Percentiles rank a stretch among this genome's conserved stretches.
These are phyloP conservation scores for Rhodotorula kratochvilovae DNA, from an alignment of 768 basidiomycete genomes.

Conservation along the genomic window DNA sequence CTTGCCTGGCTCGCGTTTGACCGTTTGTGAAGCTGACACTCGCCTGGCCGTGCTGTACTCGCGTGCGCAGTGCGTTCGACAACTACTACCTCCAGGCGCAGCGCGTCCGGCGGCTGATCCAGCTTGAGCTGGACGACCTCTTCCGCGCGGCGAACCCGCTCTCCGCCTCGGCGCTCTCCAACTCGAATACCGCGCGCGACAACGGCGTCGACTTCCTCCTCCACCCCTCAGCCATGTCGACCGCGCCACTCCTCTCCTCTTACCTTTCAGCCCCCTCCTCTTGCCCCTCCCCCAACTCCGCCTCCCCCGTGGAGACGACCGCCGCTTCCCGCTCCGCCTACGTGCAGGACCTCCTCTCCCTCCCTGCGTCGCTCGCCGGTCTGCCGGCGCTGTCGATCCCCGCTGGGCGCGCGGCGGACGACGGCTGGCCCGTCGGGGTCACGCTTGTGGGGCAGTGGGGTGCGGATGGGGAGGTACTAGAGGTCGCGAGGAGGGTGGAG, in stretches of 20 bases:
- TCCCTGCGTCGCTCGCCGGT: constrained; percentile 85
- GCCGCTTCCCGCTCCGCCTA: constrained; percentile 62
- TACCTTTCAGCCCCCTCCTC: constrained; percentile 53
- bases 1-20: not conserved
- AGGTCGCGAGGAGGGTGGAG: constrained; percentile 11
- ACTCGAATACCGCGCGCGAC: not conserved
- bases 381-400: constrained; percentile 78
- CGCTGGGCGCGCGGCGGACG: constrained; percentile 47
- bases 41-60: too few species aligned
- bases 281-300: constrained; percentile 74
- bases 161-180: not conserved
- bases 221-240: constrained; percentile 81
- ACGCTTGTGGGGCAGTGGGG: constrained; percentile 43
- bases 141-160: constrained; percentile 62
- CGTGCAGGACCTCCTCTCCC: constrained; percentile 84
- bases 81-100: constrained; percentile 95
- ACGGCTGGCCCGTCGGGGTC: constrained; percentile 57
- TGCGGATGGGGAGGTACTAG: constrained; percentile 26
- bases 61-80: constrained; percentile 71
- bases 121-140: constrained; percentile 65
- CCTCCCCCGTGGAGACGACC: constrained; percentile 30
- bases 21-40: not conserved
- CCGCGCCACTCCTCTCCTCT: constrained; percentile 61
- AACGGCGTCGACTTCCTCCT: constrained; percentile 69
- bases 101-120: constrained; percentile 66